These are phyloP conservation scores for Alternaria sp. DNA, from an alignment of 2,329 filamentous ascomycete species.

Conservation along the genomic window DNA sequence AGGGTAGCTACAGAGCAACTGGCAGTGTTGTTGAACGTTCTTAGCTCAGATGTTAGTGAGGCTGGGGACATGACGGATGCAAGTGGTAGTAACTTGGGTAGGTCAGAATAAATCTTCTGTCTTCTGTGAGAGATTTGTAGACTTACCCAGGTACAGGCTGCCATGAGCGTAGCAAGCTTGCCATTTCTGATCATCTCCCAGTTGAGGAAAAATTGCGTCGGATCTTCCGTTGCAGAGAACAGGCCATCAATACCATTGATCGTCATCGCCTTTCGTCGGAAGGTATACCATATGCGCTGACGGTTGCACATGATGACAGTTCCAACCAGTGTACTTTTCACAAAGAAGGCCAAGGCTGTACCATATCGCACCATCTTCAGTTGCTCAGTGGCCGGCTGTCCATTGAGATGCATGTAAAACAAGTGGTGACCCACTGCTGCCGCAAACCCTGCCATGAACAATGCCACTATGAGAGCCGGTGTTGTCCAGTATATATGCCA, in stretches of 20 bases:
- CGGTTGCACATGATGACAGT: conserved; percentile 44
- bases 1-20: conserved; percentile 40
- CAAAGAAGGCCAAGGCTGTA: conserved; percentile 47
- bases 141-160: conserved; percentile 37
- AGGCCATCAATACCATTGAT: conserved; percentile 47
- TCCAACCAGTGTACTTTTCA: conserved; percentile 46
- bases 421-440: conserved; percentile 46
- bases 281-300: conserved; percentile 48
- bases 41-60: conserved; percentile 42
- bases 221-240: conserved; percentile 46
- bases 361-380: conserved; percentile 45
- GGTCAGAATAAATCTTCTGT: not conserved
- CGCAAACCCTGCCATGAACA: conserved; percentile 40
- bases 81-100: conserved; percentile 42
- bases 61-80: conserved; percentile 48
- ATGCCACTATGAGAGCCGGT: conserved; percentile 32
- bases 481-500: conserved; percentile 47
- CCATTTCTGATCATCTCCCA: conserved; percentile 46
- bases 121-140: not conserved
- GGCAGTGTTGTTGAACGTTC: conserved; percentile 14
- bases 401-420: conserved; percentile 42
- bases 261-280: conserved; percentile 46
- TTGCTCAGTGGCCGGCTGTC: conserved; percentile 38
- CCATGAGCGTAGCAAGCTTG: conserved; percentile 47
- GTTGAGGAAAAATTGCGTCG: conserved; percentile 40